Evolutionary conservation across 2,329 filamentous ascomycete species (phyloP), one percentile per base, ranked within the genome.

Genomic region (Arachnopeziza araneosa): DNA sequence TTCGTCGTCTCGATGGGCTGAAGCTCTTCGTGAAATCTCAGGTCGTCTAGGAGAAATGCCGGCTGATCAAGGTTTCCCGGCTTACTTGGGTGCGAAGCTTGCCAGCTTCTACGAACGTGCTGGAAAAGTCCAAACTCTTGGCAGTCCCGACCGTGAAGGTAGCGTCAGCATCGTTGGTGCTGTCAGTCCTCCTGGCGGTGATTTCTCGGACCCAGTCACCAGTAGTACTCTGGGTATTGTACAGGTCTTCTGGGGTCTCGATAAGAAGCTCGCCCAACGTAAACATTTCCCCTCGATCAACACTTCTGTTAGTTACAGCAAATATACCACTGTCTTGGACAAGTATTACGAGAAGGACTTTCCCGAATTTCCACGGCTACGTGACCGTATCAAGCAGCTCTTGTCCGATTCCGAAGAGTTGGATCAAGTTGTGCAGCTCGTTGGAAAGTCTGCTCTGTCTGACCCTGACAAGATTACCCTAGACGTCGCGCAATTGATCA

Each of bases 271-370:
- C 62, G 95, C 95, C 23, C 95, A 98, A 79, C 88, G 95, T 71
- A 99, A 99, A 80, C 95, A 99, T 78, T 99, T 99, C 83, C 95
- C 95, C 6, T 97, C 93, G 32, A 93, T 99, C 81, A 99, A 99
- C 82, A 98, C 95, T 9, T 86, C 86, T 22, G 80, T 91, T 67
- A 96, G 91, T 67, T 99, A 99, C 85, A 93, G 88, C 83, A 99
- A 99, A 81, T 99, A 99, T 80, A 96, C 88, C 52, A 86, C 75
- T 63, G 83, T 90, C 50, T 84, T 99, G 57, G 92, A 98, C 79
- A 92, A 89, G 76, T 98, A 85, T 81, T 99, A 99, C 78, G 88
- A 93, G 75, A 91, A 96, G 81, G 83, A 96, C 69, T 90, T 89
- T 75, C 91, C 95, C 30, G 95, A 98, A 50, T 99, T 98, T 80